Base-by-base conservation (phyloP, 2,329 filamentous ascomycete genomes). In the Lecanoromycetidae sp. region DNA sequence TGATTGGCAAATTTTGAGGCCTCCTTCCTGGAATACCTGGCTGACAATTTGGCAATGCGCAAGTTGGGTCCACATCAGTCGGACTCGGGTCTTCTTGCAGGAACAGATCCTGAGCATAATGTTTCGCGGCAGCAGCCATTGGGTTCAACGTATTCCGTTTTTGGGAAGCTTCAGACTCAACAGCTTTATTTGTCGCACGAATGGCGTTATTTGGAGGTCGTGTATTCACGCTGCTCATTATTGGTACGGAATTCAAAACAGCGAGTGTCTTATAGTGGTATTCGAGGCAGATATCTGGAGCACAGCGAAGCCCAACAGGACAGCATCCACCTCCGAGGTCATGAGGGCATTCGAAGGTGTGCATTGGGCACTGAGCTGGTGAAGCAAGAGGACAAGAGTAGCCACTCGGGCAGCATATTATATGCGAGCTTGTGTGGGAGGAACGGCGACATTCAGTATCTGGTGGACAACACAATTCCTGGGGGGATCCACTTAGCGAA, bases 401-500 rank as follows among this genome's bases (percentile, higher is more conserved):
- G 17, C n/a, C 33, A 38, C 9, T 25, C 10, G 37, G 25, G 26
- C 33, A 42, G 25, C 43, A 42, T 19, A 50, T 20, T n/a, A 49
- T 27, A 23, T 46, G 43, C 36, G 38, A 50, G 2, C 29, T 17
- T 12, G 43, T 41, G 25, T 46, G 19, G 20, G 36, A 33, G 20
- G 37, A 50, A 37, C 17, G 5, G 17, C 35, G 36, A 32, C 43
- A 50, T 25, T 19, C 25, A 3, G 33, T 36, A 19, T 26, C 20
- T 27, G 38, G 33, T 38, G 43, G 43, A 36, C 43, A 46, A 10
- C 37, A 46, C 0, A 43, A 20, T 9, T 50, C 48, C 48, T 50
- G 20, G 10, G 15, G 19, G 22, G n/a, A 12, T 13, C 12, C n/a
- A 13, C 20, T 13, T 37, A 12, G 33, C 15, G 10, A n/a, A 25